A percentile compares a stretch with the other conserved stretches of the same genome.
Evolutionary conservation across 768 basidiomycete species (phyloP).

Genomic region (Rhodotorula sphaerocarpa): DNA sequence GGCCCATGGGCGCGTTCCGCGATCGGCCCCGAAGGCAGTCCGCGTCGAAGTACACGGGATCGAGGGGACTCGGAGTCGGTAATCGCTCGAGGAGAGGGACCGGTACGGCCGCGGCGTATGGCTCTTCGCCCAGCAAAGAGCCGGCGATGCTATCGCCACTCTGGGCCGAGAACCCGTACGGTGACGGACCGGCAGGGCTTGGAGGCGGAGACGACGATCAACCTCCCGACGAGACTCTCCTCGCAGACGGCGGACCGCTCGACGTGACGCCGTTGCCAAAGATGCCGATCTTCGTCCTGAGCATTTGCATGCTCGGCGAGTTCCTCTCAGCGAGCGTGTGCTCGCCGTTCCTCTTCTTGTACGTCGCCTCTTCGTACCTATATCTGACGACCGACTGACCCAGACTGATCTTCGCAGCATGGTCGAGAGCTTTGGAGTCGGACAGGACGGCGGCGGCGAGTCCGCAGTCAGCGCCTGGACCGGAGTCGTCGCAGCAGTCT

Average conservation of each 20-base stretch:
- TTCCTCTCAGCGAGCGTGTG: slow-evolving; percentile 82
- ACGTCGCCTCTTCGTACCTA: slow-evolving; percentile 45
- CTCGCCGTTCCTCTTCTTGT: slow-evolving; percentile 82
- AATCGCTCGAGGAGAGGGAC: not conserved
- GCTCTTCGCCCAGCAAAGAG: slow-evolving; percentile 6
- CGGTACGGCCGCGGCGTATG: not conserved
- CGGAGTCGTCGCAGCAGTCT: slow-evolving; percentile 61
- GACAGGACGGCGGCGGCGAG: slow-evolving; percentile 63
- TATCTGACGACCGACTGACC: no score
- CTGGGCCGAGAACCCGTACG: not conserved
- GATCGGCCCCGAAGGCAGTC: not conserved
- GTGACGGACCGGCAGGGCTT: not conserved
- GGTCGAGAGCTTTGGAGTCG: slow-evolving; percentile 42
- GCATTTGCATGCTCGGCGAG: slow-evolving; percentile 64
- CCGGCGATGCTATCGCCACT: slow-evolving; percentile 1
- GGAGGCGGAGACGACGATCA: not conserved
- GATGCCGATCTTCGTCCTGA: slow-evolving; percentile 83
- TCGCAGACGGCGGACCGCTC: not conserved
- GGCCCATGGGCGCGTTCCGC: not conserved
- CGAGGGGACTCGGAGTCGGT: not conserved
- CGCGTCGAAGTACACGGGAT: no score
- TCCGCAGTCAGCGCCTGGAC: slow-evolving; percentile 83
- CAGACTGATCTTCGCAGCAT: slow-evolving; percentile 11
- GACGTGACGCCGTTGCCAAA: slow-evolving; percentile 65
- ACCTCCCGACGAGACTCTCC: not conserved